Conservation (phyloP, 805 yeast genomes). For the Kodamaea kakaduensis region DNA sequence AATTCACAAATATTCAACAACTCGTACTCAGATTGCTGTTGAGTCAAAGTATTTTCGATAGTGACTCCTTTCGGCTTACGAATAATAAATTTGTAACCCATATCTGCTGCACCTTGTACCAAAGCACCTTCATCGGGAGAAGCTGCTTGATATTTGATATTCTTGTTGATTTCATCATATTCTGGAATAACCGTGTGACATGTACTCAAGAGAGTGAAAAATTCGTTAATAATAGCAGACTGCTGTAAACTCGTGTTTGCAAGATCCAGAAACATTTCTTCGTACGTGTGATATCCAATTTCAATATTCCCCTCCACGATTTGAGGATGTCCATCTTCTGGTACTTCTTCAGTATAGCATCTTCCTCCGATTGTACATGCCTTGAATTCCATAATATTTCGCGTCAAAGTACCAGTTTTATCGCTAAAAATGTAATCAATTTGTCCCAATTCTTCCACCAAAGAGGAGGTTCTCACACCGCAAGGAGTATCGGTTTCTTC, state of each 20-base stretch:
- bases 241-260: slow-evolving; percentile 40
- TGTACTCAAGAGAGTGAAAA: slow-evolving; percentile 78
- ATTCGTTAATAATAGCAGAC: slow-evolving; percentile 58
- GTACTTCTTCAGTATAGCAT: slow-evolving; percentile 82
- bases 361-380: slow-evolving; percentile 90
- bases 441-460: slow-evolving; percentile 97
- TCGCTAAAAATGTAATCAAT: slow-evolving; percentile 95
- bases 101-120: slow-evolving; percentile 90
- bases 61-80: slow-evolving; percentile 83
- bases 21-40: slow-evolving; percentile 58
- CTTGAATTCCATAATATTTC: slow-evolving; percentile 96
- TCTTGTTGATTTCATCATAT: slow-evolving; percentile 49
- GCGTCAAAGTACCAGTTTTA: slow-evolving; percentile 93
- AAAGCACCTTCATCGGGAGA: slow-evolving; percentile 99
- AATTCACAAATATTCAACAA: slow-evolving; percentile 90
- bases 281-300: slow-evolving; percentile 72
- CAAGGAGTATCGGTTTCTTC: slow-evolving; percentile 90
- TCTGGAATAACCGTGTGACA: slow-evolving; percentile 99
- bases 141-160: slow-evolving; percentile 93
- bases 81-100: slow-evolving; percentile 80
- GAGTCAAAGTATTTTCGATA: slow-evolving; percentile 50
- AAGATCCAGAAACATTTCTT: slow-evolving; percentile 50
- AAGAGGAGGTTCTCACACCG: slow-evolving; percentile 88
- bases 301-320: slow-evolving; percentile 68
- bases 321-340: slow-evolving; percentile 80